Conservation (phyloP, 148 eudicot genomes). For the Dysphania ambrosioides region DNA sequence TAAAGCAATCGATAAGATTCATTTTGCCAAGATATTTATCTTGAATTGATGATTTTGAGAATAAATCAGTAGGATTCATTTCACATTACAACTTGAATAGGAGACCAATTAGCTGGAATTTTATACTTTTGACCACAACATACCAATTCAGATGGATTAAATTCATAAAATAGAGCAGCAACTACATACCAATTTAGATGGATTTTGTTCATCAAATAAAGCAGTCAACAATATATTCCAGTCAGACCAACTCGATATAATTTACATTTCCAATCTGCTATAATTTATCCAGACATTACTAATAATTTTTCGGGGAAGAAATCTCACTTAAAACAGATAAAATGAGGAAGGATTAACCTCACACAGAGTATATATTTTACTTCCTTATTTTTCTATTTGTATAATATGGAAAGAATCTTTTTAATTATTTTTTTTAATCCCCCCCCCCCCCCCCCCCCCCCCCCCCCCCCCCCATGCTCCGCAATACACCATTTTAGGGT, state of each 20-base stretch:
- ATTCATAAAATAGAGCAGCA: too few species aligned
- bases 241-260: background rate
- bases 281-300: background rate
- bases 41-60: background rate
- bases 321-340: too few species aligned
- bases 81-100: background rate
- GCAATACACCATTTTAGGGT: too few species aligned
- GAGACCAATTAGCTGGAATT: background rate
- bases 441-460: background rate
- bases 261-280: background rate
- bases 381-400: background rate
- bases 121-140: background rate
- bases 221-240: background rate
- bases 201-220: background rate
- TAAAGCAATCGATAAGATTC: slow-evolving; percentile 1
- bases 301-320: too few species aligned
- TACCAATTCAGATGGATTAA: background rate
- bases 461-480: background rate
- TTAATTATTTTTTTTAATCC: too few species aligned
- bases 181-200: background rate
- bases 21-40: background rate
- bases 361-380: background rate
- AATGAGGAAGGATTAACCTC: too few species aligned
- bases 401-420: background rate
- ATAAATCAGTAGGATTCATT: background rate